Percentiles rank a stretch among this genome's conserved stretches.
Evolutionary conservation across 495 filamentous ascomycete genomes (phyloP).

Genomic region (Penicillium coprophilum): DNA sequence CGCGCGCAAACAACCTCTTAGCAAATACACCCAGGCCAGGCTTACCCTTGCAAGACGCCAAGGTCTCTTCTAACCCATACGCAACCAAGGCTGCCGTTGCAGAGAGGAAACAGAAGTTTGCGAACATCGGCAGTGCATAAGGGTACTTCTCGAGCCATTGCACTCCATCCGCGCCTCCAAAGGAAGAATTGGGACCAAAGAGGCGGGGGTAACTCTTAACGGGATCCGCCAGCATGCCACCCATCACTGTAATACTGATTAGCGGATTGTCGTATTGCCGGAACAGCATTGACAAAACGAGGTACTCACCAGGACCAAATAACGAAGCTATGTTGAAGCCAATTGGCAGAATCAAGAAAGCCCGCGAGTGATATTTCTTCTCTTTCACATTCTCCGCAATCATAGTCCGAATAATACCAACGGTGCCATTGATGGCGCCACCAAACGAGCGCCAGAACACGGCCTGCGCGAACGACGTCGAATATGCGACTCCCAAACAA

Average conservation of each 20-base stretch:
- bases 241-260: slow-evolving; percentile 49
- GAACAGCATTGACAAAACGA: neutral
- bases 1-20: slow-evolving; percentile 33
- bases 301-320: slow-evolving; percentile 60
- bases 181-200: slow-evolving; percentile 57
- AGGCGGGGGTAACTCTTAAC: slow-evolving; percentile 65
- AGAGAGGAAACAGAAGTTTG: slow-evolving; percentile 66
- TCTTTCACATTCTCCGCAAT: slow-evolving; percentile 77
- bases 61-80: slow-evolving; percentile 66
- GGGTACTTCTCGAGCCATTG: slow-evolving; percentile 67
- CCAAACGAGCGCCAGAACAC: slow-evolving; percentile 71
- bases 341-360: slow-evolving; percentile 70
- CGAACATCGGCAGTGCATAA: slow-evolving; percentile 73
- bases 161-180: slow-evolving; percentile 55
- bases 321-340: slow-evolving; percentile 78
- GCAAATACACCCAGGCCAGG: slow-evolving; percentile 40
- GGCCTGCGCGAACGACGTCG: slow-evolving; percentile 67
- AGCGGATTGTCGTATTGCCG: neutral
- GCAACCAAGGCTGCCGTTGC: slow-evolving; percentile 55
- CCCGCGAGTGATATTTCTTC: slow-evolving; percentile 65
- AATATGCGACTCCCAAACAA: slow-evolving; percentile 78
- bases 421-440: slow-evolving; percentile 78
- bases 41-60: slow-evolving; percentile 47
- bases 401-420: slow-evolving; percentile 80
- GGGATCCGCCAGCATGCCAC: slow-evolving; percentile 73